phyloP scores from a whole-genome alignment of 352 stramenopile species.

The Pythium aristosporum region DNA sequence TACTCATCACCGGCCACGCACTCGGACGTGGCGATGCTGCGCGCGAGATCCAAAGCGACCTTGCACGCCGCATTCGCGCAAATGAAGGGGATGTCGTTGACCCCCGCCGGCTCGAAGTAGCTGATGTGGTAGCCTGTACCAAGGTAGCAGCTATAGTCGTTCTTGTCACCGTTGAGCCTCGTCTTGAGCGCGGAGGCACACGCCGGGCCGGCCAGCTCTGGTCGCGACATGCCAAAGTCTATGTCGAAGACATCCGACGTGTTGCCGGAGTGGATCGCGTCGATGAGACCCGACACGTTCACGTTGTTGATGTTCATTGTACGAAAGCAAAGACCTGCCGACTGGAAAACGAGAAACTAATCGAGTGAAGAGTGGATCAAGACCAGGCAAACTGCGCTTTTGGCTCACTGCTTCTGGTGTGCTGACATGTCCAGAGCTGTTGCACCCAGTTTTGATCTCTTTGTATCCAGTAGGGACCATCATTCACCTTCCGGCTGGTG shows the following conservation, averaged over 20 bases:
- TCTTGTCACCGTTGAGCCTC: background rate
- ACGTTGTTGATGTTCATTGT: slow-evolving; percentile 4
- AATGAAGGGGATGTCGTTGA: slow-evolving; percentile 3
- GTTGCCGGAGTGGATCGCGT: background rate
- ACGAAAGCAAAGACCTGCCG: no score
- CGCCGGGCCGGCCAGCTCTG: background rate
- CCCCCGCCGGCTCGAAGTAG: background rate
- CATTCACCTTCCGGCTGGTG: background rate
- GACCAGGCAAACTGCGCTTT: background rate
- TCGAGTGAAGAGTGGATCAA: no score
- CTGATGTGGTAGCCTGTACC: background rate
- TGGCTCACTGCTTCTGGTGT: no score
- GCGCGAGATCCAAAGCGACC: background rate
- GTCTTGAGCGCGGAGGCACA: background rate
- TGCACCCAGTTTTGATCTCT: background rate
- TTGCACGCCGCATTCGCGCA: slow-evolving; percentile 4
- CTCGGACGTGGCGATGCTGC: background rate
- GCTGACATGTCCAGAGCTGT: no score
- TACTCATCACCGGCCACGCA: background rate
- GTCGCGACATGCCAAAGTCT: background rate
- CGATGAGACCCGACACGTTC: background rate
- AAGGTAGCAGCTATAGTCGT: background rate
- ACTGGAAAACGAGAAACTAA: background rate
- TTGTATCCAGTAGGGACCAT: background rate
- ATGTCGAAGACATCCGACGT: background rate